Conservation (phyloP, 2,329 filamentous ascomycete species). For the Tolypocladium guangdongense region DNA sequence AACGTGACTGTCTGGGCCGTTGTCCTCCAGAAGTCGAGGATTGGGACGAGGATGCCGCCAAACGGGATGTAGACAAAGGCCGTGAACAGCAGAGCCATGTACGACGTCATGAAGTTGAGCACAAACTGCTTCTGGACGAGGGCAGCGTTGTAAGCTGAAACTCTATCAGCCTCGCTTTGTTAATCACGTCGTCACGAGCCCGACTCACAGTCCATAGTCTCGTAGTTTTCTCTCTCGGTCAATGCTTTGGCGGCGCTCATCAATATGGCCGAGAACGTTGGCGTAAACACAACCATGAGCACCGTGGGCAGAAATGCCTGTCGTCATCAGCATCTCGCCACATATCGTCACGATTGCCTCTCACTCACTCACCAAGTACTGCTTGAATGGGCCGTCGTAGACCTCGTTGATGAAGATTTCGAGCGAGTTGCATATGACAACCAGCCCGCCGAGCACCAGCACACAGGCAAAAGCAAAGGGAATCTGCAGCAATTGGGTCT, state of each 20-base stretch:
- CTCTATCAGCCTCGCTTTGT: constrained; percentile 3
- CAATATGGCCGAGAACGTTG: constrained; percentile 64
- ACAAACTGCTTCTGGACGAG: constrained; percentile 91
- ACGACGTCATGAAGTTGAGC: constrained; percentile 93
- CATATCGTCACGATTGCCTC: not conserved
- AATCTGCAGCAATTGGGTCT: constrained; percentile 68
- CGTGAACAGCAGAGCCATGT: constrained; percentile 82
- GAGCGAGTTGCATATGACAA: constrained; percentile 78
- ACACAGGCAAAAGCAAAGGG: constrained; percentile 73
- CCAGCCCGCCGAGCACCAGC: constrained; percentile 65
- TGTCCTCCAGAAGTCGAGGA: constrained; percentile 70
- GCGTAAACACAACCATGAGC: constrained; percentile 71
- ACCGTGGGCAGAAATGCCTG: constrained; percentile 81
- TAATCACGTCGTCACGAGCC: not conserved
- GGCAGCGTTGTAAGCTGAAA: constrained; percentile 62
- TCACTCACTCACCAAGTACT: constrained; percentile 56
- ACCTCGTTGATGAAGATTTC: constrained; percentile 95
- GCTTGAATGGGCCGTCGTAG: constrained; percentile 81
- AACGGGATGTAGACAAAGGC: constrained; percentile 94
- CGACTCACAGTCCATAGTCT: constrained; percentile 58
- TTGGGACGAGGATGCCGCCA: constrained; percentile 69
- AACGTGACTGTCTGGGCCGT: constrained; percentile 67
- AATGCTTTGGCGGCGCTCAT: constrained; percentile 66
- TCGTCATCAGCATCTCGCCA: constrained; percentile 6
- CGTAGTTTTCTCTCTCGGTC: constrained; percentile 84